Base-by-base conservation (phyloP, 2,329 filamentous ascomycete species). In the Escovopsis sp. region DNA sequence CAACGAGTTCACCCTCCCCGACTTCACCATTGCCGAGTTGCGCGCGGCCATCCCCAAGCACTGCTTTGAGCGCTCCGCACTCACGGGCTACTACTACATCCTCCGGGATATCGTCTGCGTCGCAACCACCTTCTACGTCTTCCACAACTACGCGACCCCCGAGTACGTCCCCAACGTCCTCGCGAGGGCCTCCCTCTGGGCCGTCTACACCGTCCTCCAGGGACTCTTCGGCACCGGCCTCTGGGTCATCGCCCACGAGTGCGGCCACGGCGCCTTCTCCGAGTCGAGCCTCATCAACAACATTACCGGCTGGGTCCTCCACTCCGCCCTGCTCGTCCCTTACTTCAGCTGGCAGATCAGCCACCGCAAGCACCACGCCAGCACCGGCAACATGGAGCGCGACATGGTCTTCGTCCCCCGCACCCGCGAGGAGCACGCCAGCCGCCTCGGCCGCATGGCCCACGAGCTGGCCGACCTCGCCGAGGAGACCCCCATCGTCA, bases 341-440 rank as follows among this genome's bases (percentile, higher is more conserved):
- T 98, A 96, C 71, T 98, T 95, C 71, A 94, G 86, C 60, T 98
- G 91, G 91, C 94, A 98, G 70, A 88, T 96, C 66, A 94, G 87
- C 51, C 91, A 98, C 70, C 84, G 86, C 70, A 94, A 94, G 78
- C 91, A 98, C 72, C 91, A 98, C 83, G 96, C 96, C 76, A 87
- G 88, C 49, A 98, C 91, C 33, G 91, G 88, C 54, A 78, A 98
- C 72, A 80, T 98, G 67, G 87, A 93, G 67, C 85, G 89, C 52
- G 91, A 98, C 66, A 98, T 98, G 91, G 91, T 96, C 48, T 96
- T 95, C 61, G 72, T 96, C n/a, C 91, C 91, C 46, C 85, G 85
- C 66, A 94, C 87, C 43, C 81, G 88, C 45, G 78, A 91, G 51
- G 67, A 83, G 59, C 88, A 84, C 57, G 85, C 87, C 50, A 72